Base-by-base conservation (phyloP, 164 flowering plant genomes). In the Chloranthus sessilifolius region DNA sequence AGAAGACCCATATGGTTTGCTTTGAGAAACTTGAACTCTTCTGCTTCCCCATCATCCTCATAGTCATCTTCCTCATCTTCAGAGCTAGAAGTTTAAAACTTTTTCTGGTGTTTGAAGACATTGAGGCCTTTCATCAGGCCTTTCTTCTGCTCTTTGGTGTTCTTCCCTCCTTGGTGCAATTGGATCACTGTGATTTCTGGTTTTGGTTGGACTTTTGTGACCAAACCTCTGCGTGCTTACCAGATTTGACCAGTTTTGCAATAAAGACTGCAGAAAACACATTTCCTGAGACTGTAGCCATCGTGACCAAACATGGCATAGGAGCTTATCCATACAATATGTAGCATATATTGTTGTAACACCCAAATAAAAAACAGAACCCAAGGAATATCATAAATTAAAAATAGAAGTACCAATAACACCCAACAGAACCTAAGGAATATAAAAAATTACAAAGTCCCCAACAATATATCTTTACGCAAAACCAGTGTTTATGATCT, bases 161-260 rank as follows among this genome's bases (percentile, higher is more conserved):
- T 72, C 27, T 70, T 73, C 39, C 63, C 65, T 73, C 75, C 52
- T 46, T 59, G 61, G 30, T 55, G 47, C 52, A 40, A 16, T 65
- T 43, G 25, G 61, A 62, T 15, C 44, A 48, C 10, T 63, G 67
- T 20, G 68, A 74, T 15, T 85, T 74, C 49, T 75, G 81, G 53
- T 62, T 71, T 45, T 74, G 83, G 50, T 61, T 76, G 39, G 68
- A 22, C 36, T 77, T 79, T 50, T 67, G 75, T 39, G 79, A 65
- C 85, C 94, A 88, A 21, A 79, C 58, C 64, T 80, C 88, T 20
- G 94, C 82, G 68, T 82, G 79, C 56, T 84, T 88, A 5, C 94
- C 88, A 24, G 82, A 66, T 62, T 54, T 78, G 0, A 53, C 68
- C 44, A 88, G 63, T 43, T 75, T 88, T 70, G 80, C 82, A 37